A percentile compares a stretch with the other conserved stretches of the same genome.
Evolutionary conservation across 2,329 filamentous ascomycete genomes (phyloP).

Genomic region (Sphaerulina musiva): DNA sequence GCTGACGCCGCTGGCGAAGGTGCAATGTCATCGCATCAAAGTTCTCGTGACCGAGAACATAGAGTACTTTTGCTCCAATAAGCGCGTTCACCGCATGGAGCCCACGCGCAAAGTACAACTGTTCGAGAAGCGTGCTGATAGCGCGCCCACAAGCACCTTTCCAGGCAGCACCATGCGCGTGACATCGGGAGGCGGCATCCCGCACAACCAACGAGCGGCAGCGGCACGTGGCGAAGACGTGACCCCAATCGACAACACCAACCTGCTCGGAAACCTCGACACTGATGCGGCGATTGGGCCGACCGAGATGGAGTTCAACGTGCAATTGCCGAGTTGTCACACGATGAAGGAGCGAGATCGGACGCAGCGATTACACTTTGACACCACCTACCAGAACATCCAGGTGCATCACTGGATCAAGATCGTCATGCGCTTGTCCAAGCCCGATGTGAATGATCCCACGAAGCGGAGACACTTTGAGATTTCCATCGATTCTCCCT

Average conservation of each 20-base stretch:
- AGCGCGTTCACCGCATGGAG: slow-evolving; percentile 76
- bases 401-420: slow-evolving; percentile 97
- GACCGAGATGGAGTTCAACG: slow-evolving; percentile 90
- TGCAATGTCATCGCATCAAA: slow-evolving; percentile 87
- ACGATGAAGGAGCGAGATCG: slow-evolving; percentile 70
- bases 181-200: slow-evolving; percentile 72
- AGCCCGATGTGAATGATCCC: slow-evolving; percentile 70
- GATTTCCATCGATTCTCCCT: slow-evolving; percentile 92
- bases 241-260: slow-evolving; percentile 52
- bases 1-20: slow-evolving; percentile 83
- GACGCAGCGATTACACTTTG: slow-evolving; percentile 65
- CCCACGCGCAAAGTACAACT: slow-evolving; percentile 76
- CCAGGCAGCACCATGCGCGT: slow-evolving; percentile 70
- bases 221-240: slow-evolving; percentile 52
- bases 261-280: slow-evolving; percentile 73
- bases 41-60: slow-evolving; percentile 85
- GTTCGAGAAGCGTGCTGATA: slow-evolving; percentile 81
- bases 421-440: slow-evolving; percentile 90
- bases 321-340: slow-evolving; percentile 83
- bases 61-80: slow-evolving; percentile 84
- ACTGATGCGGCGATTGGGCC: slow-evolving; percentile 70
- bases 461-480: slow-evolving; percentile 82
- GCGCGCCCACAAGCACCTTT: slow-evolving; percentile 65
- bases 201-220: slow-evolving; percentile 54
- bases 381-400: slow-evolving; percentile 89